Evolutionary conservation across 2,329 filamentous ascomycete species (phyloP), one percentile per base, ranked within the genome.

Genomic region (Epichloe scottii): DNA sequence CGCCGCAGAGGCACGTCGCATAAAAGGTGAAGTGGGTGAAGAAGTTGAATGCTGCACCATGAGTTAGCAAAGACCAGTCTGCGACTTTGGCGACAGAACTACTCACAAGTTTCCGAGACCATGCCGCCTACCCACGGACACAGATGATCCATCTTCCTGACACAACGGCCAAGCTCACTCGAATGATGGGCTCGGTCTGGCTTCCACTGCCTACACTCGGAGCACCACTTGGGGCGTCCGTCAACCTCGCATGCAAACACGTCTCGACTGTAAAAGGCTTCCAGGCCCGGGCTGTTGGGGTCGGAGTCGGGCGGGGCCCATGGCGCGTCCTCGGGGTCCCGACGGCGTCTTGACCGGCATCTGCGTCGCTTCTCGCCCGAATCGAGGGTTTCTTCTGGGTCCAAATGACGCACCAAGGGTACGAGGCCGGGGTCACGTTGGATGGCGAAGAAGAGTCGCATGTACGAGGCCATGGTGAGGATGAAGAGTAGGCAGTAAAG

Each of bases 71-170:
- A 15, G 15, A 5, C 15, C 17, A 10, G 2, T 2, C 17, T 0
- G 26, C 14, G 2, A 26, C 4, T 14, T 7, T 26, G n/a, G 21
- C n/a, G 12, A 12, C 1, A 6, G 17, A n/a, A n/a, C 26, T 23
- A 66, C 77, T 63, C 60, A 81, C 78, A 81, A 2, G 81, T 89
- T 64, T 96, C 90, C 0, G 82, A 85, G 10, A 98, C 83, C 57
- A 95, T 87, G 21, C 91, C 93, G 4, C 91, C 91, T n/a, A 95
- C 90, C 86, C 85, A 97, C 0, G 91, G 93, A 62, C 93, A 98
- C 60, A 90, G 93, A 63, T 97, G 91, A 56, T 97, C 91, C 85
- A 96, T 93, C 61, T 93, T 93, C 40, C 78, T 72, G 21, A 95
- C 85, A 62, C 91, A 97, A 42, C 89, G 77, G 47, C 81, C 81